phyloP scores from a whole-genome alignment of 2,329 filamentous ascomycete species.

The Hymenoscyphus infarciens region DNA sequence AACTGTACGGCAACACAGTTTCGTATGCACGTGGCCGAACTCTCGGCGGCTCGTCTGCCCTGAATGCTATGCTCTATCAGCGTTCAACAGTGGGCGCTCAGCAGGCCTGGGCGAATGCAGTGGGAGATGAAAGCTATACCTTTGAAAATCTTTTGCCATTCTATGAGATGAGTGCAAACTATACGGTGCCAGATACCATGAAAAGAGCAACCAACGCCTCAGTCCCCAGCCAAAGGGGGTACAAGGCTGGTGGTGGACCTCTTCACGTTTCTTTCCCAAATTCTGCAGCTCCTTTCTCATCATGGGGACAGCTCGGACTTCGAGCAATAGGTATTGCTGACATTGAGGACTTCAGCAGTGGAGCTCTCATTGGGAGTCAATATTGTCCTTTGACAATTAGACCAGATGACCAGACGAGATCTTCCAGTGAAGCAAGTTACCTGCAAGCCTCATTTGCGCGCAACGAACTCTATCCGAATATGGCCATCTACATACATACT shows the following conservation, averaged over 20 bases:
- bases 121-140: conserved; percentile 43
- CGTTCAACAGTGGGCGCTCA: conserved; percentile 16
- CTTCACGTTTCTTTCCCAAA: background rate
- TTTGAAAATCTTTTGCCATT: conserved; percentile 46
- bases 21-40: conserved; percentile 33
- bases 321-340: conserved; percentile 7
- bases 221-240: background rate
- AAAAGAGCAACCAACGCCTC: background rate
- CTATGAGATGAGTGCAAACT: conserved; percentile 37
- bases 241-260: background rate
- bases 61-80: conserved; percentile 36
- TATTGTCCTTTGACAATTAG: conserved; percentile 18
- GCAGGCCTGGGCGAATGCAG: conserved; percentile 42
- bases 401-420: conserved; percentile 13
- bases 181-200: conserved; percentile 20
- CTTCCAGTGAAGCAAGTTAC: conserved; percentile 17
- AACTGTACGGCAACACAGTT: conserved; percentile 8
- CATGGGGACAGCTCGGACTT: conserved; percentile 16
- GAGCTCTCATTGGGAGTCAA: conserved; percentile 13
- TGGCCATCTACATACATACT: conserved; percentile 19
- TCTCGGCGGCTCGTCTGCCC: conserved; percentile 37
- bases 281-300: conserved; percentile 12
- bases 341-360: conserved; percentile 19
- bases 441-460: conserved; percentile 10
- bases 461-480: background rate